Conservation (phyloP, 345 rosid species). For the Eucalyptus grandis region DNA sequence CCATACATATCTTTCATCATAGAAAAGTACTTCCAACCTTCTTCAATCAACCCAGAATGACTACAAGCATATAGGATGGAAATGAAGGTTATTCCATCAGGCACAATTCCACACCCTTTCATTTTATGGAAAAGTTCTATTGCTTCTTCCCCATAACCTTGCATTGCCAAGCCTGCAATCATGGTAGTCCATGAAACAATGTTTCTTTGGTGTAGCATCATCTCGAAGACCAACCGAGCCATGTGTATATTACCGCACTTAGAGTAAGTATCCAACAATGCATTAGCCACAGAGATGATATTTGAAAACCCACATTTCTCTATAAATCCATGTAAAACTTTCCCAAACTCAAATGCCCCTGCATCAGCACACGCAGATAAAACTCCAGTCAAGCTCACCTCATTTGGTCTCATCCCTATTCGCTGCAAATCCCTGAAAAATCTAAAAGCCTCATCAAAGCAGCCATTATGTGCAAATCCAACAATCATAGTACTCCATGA, state of each 20-base stretch:
- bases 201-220: background rate
- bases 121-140: constrained; percentile 18
- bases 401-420: background rate
- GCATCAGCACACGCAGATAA: constrained; percentile 5
- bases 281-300: background rate
- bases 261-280: constrained; percentile 4
- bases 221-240: constrained; percentile 25
- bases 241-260: constrained; percentile 14
- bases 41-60: constrained; percentile 32
- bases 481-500: constrained; percentile 4
- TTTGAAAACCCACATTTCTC: background rate
- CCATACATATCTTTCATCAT: constrained; percentile 17
- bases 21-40: constrained; percentile 19
- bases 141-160: constrained; percentile 29
- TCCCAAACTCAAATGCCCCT: background rate
- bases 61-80: constrained; percentile 41
- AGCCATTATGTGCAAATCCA: background rate
- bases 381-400: constrained; percentile 6
- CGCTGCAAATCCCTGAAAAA: background rate
- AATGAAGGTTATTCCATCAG: constrained; percentile 24
- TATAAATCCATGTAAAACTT: background rate
- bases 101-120: constrained; percentile 17
- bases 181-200: constrained; percentile 29
- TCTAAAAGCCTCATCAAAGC: constrained; percentile 13
- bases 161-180: constrained; percentile 36